Evolutionary conservation across 345 rosid species (phyloP).

Genomic region (Leavenworthia alabamica): DNA sequence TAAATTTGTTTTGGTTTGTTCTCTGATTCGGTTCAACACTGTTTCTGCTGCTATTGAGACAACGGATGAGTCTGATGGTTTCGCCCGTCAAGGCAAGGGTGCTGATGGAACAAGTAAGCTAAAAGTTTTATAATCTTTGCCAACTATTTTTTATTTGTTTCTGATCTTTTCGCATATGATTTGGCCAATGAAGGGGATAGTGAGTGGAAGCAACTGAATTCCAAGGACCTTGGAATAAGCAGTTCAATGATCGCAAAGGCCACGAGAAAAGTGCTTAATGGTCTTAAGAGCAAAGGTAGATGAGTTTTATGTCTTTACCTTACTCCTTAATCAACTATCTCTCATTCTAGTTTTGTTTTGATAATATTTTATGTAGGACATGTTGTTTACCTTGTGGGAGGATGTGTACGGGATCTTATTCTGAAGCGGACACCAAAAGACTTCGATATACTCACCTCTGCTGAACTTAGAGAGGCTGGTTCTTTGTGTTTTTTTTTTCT

Average conservation of each 20-base stretch:
- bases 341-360: neutral
- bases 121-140: no score
- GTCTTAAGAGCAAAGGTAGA: constrained; percentile 48
- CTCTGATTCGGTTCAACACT: constrained; percentile 38
- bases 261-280: constrained; percentile 48
- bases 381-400: constrained; percentile 93
- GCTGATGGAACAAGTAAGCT: constrained; percentile 24
- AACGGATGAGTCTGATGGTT: constrained; percentile 40
- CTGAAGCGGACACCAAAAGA: constrained; percentile 77
- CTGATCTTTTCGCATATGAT: neutral
- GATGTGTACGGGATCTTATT: constrained; percentile 92
- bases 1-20: constrained; percentile 2
- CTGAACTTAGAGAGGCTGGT: constrained; percentile 75
- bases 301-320: neutral
- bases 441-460: constrained; percentile 84
- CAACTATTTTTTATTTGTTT: no score
- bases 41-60: constrained; percentile 39
- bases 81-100: constrained; percentile 17
- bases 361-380: constrained; percentile 39
- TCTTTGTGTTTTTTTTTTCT: neutral
- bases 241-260: constrained; percentile 42
- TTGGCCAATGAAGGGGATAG: constrained; percentile 17
- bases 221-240: constrained; percentile 47
- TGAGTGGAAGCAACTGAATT: constrained; percentile 47
- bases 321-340: neutral